A percentile compares a stretch with the other conserved stretches of the same genome.
Conservation (phyloP, 129 eudicot species). For the Calendula officinalis region DNA sequence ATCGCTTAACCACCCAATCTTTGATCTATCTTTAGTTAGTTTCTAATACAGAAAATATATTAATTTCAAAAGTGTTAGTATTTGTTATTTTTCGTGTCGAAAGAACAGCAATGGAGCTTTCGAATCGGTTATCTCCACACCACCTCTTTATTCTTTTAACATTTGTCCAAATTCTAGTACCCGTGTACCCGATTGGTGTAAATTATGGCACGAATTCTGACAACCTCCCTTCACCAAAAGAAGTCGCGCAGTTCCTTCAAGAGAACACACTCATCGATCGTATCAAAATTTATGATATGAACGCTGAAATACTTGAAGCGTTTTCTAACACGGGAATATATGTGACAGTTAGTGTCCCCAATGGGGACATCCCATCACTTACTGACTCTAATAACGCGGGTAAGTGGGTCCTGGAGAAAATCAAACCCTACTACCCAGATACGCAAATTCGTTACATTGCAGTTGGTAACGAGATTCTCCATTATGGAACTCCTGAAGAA, state of each 20-base stretch:
- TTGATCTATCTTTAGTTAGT: constrained; percentile 28
- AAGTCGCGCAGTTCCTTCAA: constrained; percentile 45
- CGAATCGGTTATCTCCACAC: background rate
- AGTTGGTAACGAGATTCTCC: constrained; percentile 63
- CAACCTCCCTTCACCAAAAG: constrained; percentile 56
- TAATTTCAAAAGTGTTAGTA: constrained; percentile 8
- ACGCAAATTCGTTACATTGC: constrained; percentile 46
- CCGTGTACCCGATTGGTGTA: constrained; percentile 42
- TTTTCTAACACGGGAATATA: constrained; percentile 43
- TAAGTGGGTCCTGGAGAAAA: constrained; percentile 42
- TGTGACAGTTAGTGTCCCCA: constrained; percentile 48
- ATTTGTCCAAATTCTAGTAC: constrained; percentile 7
- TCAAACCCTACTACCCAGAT: constrained; percentile 45
- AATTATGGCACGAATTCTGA: constrained; percentile 60
- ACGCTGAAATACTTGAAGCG: constrained; percentile 47
- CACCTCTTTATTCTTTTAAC: constrained; percentile 17
- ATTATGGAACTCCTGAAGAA: constrained; percentile 34
- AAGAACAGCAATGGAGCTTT: constrained; percentile 24
- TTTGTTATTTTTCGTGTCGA: background rate
- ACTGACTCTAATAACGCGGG: constrained; percentile 36
- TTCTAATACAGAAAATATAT: constrained; percentile 1
- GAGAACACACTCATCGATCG: constrained; percentile 46
- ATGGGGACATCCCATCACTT: constrained; percentile 44
- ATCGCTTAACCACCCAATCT: constrained; percentile 24
- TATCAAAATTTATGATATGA: constrained; percentile 55